Conservation (phyloP, 305 asterid species). For the Rubia occidens region DNA sequence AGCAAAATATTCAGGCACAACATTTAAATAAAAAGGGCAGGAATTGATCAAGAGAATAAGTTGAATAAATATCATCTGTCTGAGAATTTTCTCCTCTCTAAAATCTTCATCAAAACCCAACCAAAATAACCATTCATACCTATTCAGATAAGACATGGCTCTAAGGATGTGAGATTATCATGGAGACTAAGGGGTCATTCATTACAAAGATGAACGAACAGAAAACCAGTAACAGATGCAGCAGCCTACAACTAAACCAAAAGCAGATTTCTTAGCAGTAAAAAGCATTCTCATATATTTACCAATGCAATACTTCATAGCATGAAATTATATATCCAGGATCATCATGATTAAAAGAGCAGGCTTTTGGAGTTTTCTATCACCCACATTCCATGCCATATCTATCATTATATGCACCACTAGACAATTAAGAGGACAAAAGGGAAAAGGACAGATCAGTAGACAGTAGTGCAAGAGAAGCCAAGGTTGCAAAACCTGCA, state of each 20-base stretch:
- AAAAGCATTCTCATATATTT: background rate
- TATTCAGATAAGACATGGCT: background rate
- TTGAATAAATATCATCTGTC: too few relatives aligned
- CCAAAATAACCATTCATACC: background rate
- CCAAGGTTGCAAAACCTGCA: background rate
- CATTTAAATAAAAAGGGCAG: too few relatives aligned
- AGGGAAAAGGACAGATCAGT: background rate
- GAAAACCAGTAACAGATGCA: background rate
- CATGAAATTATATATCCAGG: background rate
- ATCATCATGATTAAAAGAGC: background rate
- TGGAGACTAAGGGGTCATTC: background rate
- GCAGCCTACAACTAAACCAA: background rate
- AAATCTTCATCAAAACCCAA: background rate
- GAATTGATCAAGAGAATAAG: too few relatives aligned
- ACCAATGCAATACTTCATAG: background rate
- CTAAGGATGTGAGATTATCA: background rate
- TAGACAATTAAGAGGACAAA: background rate
- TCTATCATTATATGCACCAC: background rate
- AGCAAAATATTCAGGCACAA: background rate
- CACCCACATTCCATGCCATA: background rate
- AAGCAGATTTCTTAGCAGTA: background rate
- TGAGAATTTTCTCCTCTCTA: background rate
- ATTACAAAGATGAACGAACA: background rate
- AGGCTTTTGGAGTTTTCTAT: background rate
- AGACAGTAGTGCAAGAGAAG: background rate